Base-by-base conservation (phyloP, 371 early-diverging fungal genomes). In the Mortierella sp. region DNA sequence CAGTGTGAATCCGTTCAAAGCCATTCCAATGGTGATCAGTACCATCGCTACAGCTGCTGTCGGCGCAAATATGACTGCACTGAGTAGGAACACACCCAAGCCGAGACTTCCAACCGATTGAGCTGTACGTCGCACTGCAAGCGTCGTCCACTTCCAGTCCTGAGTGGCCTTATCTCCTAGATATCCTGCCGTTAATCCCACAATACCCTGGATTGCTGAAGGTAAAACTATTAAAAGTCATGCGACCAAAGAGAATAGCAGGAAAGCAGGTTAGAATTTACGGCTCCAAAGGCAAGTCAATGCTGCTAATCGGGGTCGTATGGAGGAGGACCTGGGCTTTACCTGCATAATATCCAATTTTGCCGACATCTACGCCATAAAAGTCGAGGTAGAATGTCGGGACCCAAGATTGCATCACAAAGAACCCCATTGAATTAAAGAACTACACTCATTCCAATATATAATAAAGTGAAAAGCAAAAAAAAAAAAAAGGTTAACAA, bases 291-390 rank as follows among this genome's bases (percentile, higher is more conserved):
- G 35, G 35, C 35, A 35, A 35, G 35, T 35, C 35, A 35, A 35
- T 35, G 6, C 35, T 35, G 35, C 35, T 35, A 35, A 35, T 35
- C 35, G 35, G 35, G 35, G 35, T 35, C 35, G 35, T 52, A 18
- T 4, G 6, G 35, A 5, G 6, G 35, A 35, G 35, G 35, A 35
- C 6, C 35, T 35, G 6, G 35, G 3, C 35, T 35, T 60, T 77
- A 84, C 84, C 84, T 28, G 84, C 52, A 52, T 58, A 83, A 37
- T 72, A 84, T 3, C 84, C 84, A 57, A 84, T 75, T 58, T 78
- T 75, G 51, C 83, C 78, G 2, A 83, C 69, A 35, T 84, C 84
- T n/a, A 78, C 78, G 5, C 75, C 78, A 30, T 77, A 84, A 14
- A 49, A 70, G 26, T 84, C 84, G 11, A 83, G 70, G 35, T 77